phyloP scores from a whole-genome alignment of 805 yeast genomes.

The Zygosaccharomyces kombuchaensis region DNA sequence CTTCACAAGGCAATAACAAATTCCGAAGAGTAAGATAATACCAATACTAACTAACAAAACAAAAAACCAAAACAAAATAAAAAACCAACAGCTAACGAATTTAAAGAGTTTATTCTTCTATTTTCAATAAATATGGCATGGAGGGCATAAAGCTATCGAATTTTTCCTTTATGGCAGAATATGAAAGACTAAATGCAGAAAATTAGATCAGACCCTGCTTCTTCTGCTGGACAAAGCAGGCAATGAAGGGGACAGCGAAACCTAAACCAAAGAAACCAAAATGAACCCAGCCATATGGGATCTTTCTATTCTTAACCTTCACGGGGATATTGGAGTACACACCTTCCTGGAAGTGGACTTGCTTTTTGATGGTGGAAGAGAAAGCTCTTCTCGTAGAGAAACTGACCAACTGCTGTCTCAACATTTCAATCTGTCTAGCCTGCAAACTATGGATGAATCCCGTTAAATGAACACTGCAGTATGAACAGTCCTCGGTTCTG shows the following conservation, averaged over 20 bases:
- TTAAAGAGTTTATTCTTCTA: slow-evolving; percentile 1
- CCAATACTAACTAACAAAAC: background rate
- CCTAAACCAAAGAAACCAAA: slow-evolving; percentile 74
- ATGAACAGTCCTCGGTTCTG: too few species aligned
- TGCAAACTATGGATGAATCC: background rate
- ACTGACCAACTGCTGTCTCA: slow-evolving; percentile 34
- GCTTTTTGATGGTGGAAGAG: slow-evolving; percentile 42
- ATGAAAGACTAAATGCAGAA: slow-evolving; percentile 1
- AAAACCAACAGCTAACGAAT: background rate
- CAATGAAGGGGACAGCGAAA: slow-evolving; percentile 71
- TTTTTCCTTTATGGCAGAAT: slow-evolving; percentile 1
- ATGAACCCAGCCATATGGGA: slow-evolving; percentile 81
- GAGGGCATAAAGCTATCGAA: slow-evolving; percentile 5
- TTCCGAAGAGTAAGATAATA: slow-evolving; percentile 9
- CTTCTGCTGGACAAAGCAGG: slow-evolving; percentile 76
- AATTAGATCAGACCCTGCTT: slow-evolving; percentile 58
- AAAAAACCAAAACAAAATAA: background rate
- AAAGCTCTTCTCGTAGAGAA: slow-evolving; percentile 44
- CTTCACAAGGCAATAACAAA: slow-evolving; percentile 6
- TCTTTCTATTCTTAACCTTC: slow-evolving; percentile 87
- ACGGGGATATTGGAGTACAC: slow-evolving; percentile 91
- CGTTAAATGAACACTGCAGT: background rate
- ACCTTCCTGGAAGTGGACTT: slow-evolving; percentile 66
- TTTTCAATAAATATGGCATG: slow-evolving; percentile 4
- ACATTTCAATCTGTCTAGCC: slow-evolving; percentile 20